Evolutionary conservation across 768 basidiomycete species (phyloP).

Genomic region (Chlorophyllum brunneum): DNA sequence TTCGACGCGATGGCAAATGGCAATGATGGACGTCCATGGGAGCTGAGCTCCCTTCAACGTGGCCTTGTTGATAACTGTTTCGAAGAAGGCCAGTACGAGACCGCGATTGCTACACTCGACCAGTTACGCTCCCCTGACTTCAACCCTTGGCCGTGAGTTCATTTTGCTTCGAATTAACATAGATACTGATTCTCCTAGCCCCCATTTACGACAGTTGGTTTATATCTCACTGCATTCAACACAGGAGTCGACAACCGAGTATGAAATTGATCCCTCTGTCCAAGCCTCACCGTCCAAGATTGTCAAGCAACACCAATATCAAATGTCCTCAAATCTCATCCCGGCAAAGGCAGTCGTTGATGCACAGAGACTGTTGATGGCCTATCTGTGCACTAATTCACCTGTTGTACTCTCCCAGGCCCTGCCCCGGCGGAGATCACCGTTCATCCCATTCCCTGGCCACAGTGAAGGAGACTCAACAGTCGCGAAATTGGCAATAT

Average conservation of each 20-base stretch:
- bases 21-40: neutral
- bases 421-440: constrained; percentile 37
- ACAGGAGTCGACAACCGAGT: constrained; percentile 17
- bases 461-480: constrained; percentile 49
- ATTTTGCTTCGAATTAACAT: neutral
- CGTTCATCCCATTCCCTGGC: constrained; percentile 15
- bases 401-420: constrained; percentile 50
- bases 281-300: constrained; percentile 49
- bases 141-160: constrained; percentile 55
- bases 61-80: constrained; percentile 64
- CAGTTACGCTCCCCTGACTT: constrained; percentile 56
- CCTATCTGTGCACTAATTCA: constrained; percentile 53
- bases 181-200: constrained; percentile 30
- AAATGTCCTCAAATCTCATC: constrained; percentile 34
- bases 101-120: constrained; percentile 58
- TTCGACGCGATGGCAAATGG: neutral
- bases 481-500: constrained; percentile 50
- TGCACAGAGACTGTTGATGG: constrained; percentile 50
- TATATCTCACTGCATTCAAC: constrained; percentile 69
- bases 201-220: constrained; percentile 63
- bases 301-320: constrained; percentile 31
- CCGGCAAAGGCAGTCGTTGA: constrained; percentile 43
- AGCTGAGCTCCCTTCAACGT: constrained; percentile 15
- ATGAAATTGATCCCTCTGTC: constrained; percentile 22
- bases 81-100: constrained; percentile 74